A percentile compares a stretch with the other conserved stretches of the same genome.
Conservation (phyloP, 2,329 filamentous ascomycete genomes). For the Epichloe gansuensis region DNA sequence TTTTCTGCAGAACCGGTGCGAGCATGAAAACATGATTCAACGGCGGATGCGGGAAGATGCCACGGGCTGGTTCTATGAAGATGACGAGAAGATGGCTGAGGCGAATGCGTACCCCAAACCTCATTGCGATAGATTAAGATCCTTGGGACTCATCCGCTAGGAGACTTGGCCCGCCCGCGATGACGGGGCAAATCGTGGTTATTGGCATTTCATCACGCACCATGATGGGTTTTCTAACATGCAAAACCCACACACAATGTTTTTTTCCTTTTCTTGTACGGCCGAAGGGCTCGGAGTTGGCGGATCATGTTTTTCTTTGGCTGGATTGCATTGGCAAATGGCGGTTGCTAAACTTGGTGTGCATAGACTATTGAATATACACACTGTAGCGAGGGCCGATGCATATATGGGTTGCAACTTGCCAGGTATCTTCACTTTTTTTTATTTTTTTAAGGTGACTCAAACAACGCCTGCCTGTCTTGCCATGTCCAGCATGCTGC, state of each 20-base stretch:
- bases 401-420: neutral
- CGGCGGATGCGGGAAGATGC: slow-evolving; percentile 63
- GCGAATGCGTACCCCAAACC: slow-evolving; percentile 45
- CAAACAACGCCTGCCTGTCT: slow-evolving; percentile 5
- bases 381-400: no score
- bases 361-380: neutral
- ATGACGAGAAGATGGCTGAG: slow-evolving; percentile 64
- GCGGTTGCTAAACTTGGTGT: neutral
- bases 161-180: neutral
- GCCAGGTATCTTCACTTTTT: neutral
- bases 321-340: slow-evolving; percentile 1
- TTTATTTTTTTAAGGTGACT: neutral
- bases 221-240: neutral
- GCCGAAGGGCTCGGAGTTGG: slow-evolving; percentile 1
- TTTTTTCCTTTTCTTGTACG: neutral
- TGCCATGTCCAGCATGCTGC: slow-evolving; percentile 16
- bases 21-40: slow-evolving; percentile 55
- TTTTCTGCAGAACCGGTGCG: slow-evolving; percentile 58
- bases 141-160: slow-evolving; percentile 22
- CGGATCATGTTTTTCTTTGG: neutral
- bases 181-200: neutral
- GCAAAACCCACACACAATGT: neutral
- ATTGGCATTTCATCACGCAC: neutral
- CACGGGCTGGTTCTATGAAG: slow-evolving; percentile 76
- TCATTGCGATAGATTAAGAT: slow-evolving; percentile 39